Conservation (phyloP, 192 early-diverging fungal species). For the Cladochytrium replicatum region DNA sequence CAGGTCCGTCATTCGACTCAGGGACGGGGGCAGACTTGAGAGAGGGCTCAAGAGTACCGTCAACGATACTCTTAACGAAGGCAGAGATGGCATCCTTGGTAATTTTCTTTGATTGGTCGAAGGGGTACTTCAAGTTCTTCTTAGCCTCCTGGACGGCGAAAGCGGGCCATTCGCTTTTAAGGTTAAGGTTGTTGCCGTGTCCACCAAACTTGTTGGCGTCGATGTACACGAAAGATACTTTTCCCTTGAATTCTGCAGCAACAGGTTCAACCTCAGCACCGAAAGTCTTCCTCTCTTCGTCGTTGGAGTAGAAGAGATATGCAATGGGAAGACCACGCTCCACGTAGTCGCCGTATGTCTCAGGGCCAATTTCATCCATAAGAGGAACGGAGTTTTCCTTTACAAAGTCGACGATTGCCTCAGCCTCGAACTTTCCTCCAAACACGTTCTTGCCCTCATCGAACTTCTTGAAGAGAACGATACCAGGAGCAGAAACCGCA, state of each 20-base stretch:
- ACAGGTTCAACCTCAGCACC: slow-evolving; percentile 54
- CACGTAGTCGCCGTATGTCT: slow-evolving; percentile 84
- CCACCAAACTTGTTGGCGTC: slow-evolving; percentile 75
- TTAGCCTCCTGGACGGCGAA: slow-evolving; percentile 77
- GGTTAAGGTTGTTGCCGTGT: slow-evolving; percentile 80
- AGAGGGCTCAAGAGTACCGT: slow-evolving; percentile 59
- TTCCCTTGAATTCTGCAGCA: slow-evolving; percentile 81
- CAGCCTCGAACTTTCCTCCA: slow-evolving; percentile 41
- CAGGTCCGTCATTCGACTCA: slow-evolving; percentile 73
- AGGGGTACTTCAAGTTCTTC: slow-evolving; percentile 75
- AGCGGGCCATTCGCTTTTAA: slow-evolving; percentile 89
- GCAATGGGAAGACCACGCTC: slow-evolving; percentile 79
- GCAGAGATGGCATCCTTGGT: slow-evolving; percentile 41
- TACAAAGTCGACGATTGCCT: slow-evolving; percentile 60
- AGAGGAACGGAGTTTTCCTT: slow-evolving; percentile 70
- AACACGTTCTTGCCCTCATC: slow-evolving; percentile 77
- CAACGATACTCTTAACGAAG: slow-evolving; percentile 57
- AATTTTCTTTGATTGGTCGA: slow-evolving; percentile 58
- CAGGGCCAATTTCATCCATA: slow-evolving; percentile 81
- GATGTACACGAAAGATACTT: slow-evolving; percentile 83
- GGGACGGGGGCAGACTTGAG: slow-evolving; percentile 78
- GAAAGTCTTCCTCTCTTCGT: slow-evolving; percentile 47
- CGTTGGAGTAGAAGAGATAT: slow-evolving; percentile 71
- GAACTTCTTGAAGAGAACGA: slow-evolving; percentile 85
- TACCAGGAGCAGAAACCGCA: slow-evolving; percentile 42